Evolutionary conservation across 192 early-diverging fungal species (phyloP), one percentile per base, ranked within the genome.

Genomic region (Globomyces pollinis-pini): DNA sequence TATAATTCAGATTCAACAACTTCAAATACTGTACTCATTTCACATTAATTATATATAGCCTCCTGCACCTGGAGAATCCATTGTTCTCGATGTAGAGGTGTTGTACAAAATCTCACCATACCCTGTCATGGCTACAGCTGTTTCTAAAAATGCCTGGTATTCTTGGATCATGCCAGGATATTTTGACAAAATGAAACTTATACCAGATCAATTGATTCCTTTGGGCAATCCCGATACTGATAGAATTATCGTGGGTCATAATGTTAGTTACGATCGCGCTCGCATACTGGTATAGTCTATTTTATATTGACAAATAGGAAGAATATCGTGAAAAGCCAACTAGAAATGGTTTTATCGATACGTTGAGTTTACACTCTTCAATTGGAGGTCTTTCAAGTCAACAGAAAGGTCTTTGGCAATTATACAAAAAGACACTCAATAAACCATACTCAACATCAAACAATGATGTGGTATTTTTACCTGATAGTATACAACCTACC

Each of bases 301-400:
- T 26, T 47, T 28, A 47, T 7, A 3, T n/a, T n/a, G n/a, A n/a
- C n/a, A n/a, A n/a, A 26, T 12, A 59, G 44, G 93, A 95, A 50
- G 96, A 94, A 65, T 96, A 96, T 57, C 68, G 60, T 30, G 13
- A 84, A 2, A 68, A 78, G n/a, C 58, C 66, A 9, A 74, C 84
- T 8, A 62, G 68, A 8, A 72, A 79, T 16, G 73, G 71, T 16
- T 96, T 84, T 65, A 39, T 98, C 7, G 96, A 98, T 66, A 98
- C 96, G 1, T 87, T 98, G 86, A 88, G 86, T 60, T 72, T 98
- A 42, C 96, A 98, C 56, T 86, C 86, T 26, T 86, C 93, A 4
- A 81, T 86, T 5, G 84, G 88, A 34, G 96, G 96, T 2, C 71
- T 98, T 11, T 95, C 90, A 35, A 84, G 81, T 16, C 93, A 91